phyloP scores from a whole-genome alignment of 192 early-diverging fungal species.

The Backusella morwellensis region DNA sequence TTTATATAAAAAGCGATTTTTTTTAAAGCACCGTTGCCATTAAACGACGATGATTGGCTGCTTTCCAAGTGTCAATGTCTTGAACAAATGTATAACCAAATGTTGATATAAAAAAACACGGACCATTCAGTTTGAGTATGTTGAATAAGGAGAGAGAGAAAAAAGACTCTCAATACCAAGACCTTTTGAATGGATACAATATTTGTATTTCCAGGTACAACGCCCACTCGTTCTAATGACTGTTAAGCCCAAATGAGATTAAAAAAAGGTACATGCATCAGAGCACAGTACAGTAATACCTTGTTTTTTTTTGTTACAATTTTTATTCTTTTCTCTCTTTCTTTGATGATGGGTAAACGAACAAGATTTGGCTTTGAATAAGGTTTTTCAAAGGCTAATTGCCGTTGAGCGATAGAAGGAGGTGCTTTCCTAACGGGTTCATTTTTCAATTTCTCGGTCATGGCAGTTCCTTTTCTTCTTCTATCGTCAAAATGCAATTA shows the following conservation, averaged over 20 bases:
- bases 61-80: background rate
- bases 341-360: background rate
- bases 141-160: no score
- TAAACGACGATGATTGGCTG: background rate
- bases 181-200: no score
- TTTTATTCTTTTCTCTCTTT: background rate
- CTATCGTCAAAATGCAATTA: constrained; percentile 9
- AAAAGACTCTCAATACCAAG: no score
- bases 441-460: background rate
- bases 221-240: no score
- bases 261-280: background rate
- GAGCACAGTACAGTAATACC: background rate
- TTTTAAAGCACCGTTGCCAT: background rate
- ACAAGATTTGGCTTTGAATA: background rate
- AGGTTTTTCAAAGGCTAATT: background rate
- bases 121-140: no score
- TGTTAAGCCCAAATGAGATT: no score
- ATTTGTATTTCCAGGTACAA: no score
- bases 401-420: background rate
- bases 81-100: no score
- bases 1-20: background rate
- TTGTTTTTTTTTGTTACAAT: no score
- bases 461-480: background rate
- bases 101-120: no score
- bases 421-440: background rate